A percentile compares a stretch with the other conserved stretches of the same genome.
phyloP scores from a whole-genome alignment of 306 rosid genomes.

The Cicer yamashitae region DNA sequence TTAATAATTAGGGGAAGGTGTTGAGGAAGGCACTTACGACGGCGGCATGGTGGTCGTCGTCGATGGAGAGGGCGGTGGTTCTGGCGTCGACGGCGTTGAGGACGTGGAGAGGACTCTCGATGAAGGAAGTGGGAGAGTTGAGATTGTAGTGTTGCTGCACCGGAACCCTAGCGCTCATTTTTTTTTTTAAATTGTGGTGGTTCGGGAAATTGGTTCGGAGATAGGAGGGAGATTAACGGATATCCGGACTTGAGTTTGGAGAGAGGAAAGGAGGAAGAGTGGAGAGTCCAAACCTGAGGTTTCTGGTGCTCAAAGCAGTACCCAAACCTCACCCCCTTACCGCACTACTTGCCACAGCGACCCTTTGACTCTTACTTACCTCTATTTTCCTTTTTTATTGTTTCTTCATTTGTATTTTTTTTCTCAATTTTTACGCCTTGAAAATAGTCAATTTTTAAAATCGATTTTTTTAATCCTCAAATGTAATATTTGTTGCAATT shows the following conservation, averaged over 20 bases:
- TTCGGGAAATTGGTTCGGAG: slow-evolving; percentile 7
- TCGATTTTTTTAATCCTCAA: too few relatives aligned
- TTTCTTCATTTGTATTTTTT: too few relatives aligned
- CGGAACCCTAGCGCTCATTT: slow-evolving; percentile 86
- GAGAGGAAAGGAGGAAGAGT: slow-evolving; percentile 33
- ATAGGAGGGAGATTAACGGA: slow-evolving; percentile 49
- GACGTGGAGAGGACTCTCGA: slow-evolving; percentile 83
- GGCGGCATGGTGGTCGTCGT: slow-evolving; percentile 49
- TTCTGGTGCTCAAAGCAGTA: slow-evolving; percentile 44
- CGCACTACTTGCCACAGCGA: slow-evolving; percentile 49
- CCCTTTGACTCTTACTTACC: background rate
- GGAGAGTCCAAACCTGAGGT: slow-evolving; percentile 59
- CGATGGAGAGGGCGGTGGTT: slow-evolving; percentile 59
- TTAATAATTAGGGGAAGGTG: background rate
- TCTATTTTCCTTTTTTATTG: background rate
- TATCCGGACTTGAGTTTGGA: slow-evolving; percentile 44
- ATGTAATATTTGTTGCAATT: too few relatives aligned
- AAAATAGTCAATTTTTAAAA: too few relatives aligned
- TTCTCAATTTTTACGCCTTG: too few relatives aligned
- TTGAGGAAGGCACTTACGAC: slow-evolving; percentile 53
- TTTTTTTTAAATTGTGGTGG: background rate
- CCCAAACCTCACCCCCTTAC: slow-evolving; percentile 65
- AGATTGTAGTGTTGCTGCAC: slow-evolving; percentile 90
- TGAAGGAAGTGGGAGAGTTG: slow-evolving; percentile 78
- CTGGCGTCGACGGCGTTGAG: slow-evolving; percentile 76